phyloP scores from a whole-genome alignment of 306 rosid genomes.

The Clitoria ternatea region DNA sequence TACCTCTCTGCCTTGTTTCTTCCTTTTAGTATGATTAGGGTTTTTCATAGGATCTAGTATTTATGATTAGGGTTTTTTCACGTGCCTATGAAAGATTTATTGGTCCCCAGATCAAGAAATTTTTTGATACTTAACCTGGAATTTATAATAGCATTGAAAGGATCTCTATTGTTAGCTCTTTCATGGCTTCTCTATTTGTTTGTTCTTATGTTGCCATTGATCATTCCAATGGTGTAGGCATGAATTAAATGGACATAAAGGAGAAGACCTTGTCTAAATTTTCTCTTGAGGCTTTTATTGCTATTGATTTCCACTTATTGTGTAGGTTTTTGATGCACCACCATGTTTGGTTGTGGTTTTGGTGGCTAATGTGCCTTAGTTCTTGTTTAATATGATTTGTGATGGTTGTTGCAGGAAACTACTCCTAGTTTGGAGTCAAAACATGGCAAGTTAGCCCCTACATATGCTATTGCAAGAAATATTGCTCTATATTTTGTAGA shows the following conservation, averaged over 20 bases:
- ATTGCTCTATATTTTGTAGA: slow-evolving; percentile 76
- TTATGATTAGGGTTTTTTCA: too few species aligned
- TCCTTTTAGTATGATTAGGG: too few species aligned
- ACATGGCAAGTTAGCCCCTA: slow-evolving; percentile 80
- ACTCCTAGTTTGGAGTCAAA: slow-evolving; percentile 80
- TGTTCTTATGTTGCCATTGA: slow-evolving; percentile 82
- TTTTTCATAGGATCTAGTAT: too few species aligned
- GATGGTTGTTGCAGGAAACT: slow-evolving; percentile 58
- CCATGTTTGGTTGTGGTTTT: neutral
- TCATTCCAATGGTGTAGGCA: slow-evolving; percentile 87
- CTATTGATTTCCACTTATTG: neutral
- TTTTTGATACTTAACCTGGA: slow-evolving; percentile 55
- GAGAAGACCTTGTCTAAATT: slow-evolving; percentile 62
- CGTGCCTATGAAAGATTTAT: slow-evolving; percentile 81
- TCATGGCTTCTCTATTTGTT: slow-evolving; percentile 74
- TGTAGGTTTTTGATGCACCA: neutral
- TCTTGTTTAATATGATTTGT: slow-evolving; percentile 14
- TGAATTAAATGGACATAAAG: slow-evolving; percentile 91
- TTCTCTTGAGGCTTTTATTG: slow-evolving; percentile 62
- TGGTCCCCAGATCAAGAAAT: slow-evolving; percentile 87
- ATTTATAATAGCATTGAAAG: slow-evolving; percentile 72
- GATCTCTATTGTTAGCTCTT: slow-evolving; percentile 95
- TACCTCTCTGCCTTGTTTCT: too few species aligned
- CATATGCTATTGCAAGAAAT: slow-evolving; percentile 75
- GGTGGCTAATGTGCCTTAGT: neutral